Base-by-base conservation (phyloP, 2,329 filamentous ascomycete species). In the Biscogniauxia sp. region DNA sequence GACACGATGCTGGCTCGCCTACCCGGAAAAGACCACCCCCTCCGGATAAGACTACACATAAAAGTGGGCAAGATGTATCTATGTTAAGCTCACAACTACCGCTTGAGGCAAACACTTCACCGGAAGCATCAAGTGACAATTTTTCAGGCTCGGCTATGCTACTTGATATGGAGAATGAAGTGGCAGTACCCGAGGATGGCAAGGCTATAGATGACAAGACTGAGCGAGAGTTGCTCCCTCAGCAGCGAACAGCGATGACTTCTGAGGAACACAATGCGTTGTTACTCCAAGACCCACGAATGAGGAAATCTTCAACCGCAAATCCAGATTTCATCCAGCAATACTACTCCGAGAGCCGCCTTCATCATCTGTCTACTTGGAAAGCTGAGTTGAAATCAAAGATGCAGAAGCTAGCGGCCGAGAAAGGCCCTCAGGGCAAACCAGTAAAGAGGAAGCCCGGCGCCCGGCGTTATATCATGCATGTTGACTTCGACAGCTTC, bases 401-500 rank as follows among this genome's bases (percentile, higher is more conserved):
- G 68, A 88, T 99, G 72, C 94, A 97, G 75, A 87, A 84, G 7
- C 79, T 96, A 58, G 88, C 93, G 8, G 84, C 85, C 1, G 90
- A 96, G 67, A 92, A 88, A 70, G 76, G 78, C 0, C 66, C 80
- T 62, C 58, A 81, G 70, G 32, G 69, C 2, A 76, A 82, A 72
- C 68, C 73, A 64, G 5, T 78, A 66, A 80, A 88, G 69, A 80
- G 82, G 51, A 81, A 82, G 25, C 79, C 84, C 13, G 90, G 89
- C 0, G 77, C 87, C 2, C 83, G 93, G 62, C 81, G 90, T 55
- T 99, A 98, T 69, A 84, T 99, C 57, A 85, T 99, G 71, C 95
- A 99, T 70, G 92, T 99, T 28, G 95, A 99, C 72, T 99, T 99
- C 74, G 96, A 99, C 76, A 95, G 93, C 75, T 99, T 99, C 77